These are phyloP conservation scores for Tulasnella sp. DNA, from an alignment of 768 basidiomycete species.

Conservation along the genomic window DNA sequence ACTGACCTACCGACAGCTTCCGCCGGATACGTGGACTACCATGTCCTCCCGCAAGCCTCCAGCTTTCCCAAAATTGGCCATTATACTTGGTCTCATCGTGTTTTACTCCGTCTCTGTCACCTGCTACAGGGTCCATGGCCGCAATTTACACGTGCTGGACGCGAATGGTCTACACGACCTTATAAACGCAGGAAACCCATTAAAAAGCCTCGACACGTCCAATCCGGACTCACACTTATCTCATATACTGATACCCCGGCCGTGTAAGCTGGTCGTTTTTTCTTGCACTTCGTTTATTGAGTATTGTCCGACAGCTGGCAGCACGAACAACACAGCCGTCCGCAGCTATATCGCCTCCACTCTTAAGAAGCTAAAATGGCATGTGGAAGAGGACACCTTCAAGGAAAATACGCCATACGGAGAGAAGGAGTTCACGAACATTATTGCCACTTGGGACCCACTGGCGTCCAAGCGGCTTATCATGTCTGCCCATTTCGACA, in stretches of 20 bases:
- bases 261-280: conserved; percentile 38
- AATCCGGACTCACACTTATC: conserved; percentile 64
- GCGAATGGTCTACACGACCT: conserved; percentile 38
- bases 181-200: conserved; percentile 46
- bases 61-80: background rate
- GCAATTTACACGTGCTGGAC: conserved; percentile 18
- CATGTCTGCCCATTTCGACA: conserved; percentile 88
- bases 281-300: background rate
- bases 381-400: conserved; percentile 77
- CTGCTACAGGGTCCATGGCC: conserved; percentile 5
- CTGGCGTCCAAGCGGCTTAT: conserved; percentile 65
- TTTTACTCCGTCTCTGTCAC: background rate
- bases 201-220: conserved; percentile 51
- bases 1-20: too few relatives aligned
- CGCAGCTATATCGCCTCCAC: conserved; percentile 67
- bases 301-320: conserved; percentile 40
- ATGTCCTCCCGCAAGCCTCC: background rate
- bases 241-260: conserved; percentile 73
- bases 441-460: conserved; percentile 94
- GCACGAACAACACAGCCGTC: conserved; percentile 67
- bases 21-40: background rate
- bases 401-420: conserved; percentile 72
- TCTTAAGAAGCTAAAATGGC: conserved; percentile 66
- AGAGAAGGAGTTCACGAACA: conserved; percentile 64
- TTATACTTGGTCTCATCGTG: background rate